These are phyloP conservation scores for Aureobasidium uvarum DNA, from an alignment of 2,329 filamentous ascomycete genomes.

Conservation along the genomic window DNA sequence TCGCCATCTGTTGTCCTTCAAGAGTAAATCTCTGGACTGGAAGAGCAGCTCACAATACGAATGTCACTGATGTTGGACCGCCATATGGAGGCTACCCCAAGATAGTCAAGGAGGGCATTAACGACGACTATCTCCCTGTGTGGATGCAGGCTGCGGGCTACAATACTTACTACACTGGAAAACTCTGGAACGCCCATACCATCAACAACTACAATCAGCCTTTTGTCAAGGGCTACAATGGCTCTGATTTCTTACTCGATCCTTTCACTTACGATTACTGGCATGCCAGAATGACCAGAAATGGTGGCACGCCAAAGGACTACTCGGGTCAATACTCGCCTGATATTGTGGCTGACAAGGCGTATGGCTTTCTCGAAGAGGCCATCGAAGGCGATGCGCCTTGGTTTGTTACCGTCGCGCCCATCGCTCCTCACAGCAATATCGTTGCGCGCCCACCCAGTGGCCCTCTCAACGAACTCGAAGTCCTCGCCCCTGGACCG, in stretches of 20 bases:
- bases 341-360: slow-evolving; percentile 61
- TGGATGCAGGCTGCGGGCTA: slow-evolving; percentile 68
- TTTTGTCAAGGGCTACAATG: slow-evolving; percentile 59
- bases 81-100: slow-evolving; percentile 64
- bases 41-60: slow-evolving; percentile 65
- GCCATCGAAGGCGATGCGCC: slow-evolving; percentile 29
- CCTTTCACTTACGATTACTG: slow-evolving; percentile 67
- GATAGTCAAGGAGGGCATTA: slow-evolving; percentile 62
- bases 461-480: slow-evolving; percentile 9
- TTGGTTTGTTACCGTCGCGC: slow-evolving; percentile 38
- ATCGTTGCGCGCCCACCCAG: slow-evolving; percentile 15
- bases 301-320: slow-evolving; percentile 55
- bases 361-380: slow-evolving; percentile 56
- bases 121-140: slow-evolving; percentile 65
- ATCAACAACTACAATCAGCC: slow-evolving; percentile 61
- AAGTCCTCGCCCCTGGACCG: slow-evolving; percentile 8
- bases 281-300: slow-evolving; percentile 61
- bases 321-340: slow-evolving; percentile 56
- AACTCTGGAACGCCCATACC: slow-evolving; percentile 65
- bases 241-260: slow-evolving; percentile 52
- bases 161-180: slow-evolving; percentile 69
- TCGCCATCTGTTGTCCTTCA: slow-evolving; percentile 64
- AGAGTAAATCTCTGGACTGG: slow-evolving; percentile 65
- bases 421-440: slow-evolving; percentile 37
- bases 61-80: slow-evolving; percentile 58